A percentile compares a stretch with the other conserved stretches of the same genome.
Conservation (phyloP, 2,329 filamentous ascomycete species). For the Nannizziopsis barbatae region DNA sequence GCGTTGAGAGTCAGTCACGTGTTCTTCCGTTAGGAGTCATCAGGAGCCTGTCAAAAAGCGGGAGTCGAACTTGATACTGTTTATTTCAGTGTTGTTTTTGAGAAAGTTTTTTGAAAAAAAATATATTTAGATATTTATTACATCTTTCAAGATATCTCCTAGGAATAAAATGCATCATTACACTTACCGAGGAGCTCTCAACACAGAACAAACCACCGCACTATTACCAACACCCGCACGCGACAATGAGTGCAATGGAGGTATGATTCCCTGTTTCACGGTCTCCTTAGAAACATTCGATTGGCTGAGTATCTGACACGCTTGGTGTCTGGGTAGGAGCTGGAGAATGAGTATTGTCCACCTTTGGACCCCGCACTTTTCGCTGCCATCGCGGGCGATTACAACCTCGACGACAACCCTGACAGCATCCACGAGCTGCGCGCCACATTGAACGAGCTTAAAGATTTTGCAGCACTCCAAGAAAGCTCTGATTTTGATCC, state of each 20-base stretch:
- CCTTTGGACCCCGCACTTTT: conserved; percentile 68
- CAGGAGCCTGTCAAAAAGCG: too few relatives aligned
- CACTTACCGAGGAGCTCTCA: conserved; percentile 4
- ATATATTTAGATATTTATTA: background rate
- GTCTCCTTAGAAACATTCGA: background rate
- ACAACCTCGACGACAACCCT: conserved; percentile 46
- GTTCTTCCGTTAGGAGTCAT: too few relatives aligned
- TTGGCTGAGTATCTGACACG: background rate
- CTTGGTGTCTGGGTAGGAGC: conserved; percentile 21
- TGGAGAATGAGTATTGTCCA: conserved; percentile 59
- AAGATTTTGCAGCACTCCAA: conserved; percentile 59
- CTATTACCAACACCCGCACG: background rate
- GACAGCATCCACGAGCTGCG: conserved; percentile 45
- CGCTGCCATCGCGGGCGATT: conserved; percentile 63
- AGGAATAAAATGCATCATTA: conserved; percentile 10
- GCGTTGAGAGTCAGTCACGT: too few relatives aligned
- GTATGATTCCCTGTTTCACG: background rate
- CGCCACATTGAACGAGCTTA: conserved; percentile 53
- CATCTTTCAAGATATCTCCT: too few relatives aligned
- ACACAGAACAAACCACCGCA: conserved; percentile 1
- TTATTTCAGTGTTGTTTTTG: too few relatives aligned
- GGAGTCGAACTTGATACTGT: too few relatives aligned
- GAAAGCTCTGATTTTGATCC: conserved; percentile 59
- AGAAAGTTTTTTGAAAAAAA: background rate
- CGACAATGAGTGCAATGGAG: conserved; percentile 1